phyloP scores from a whole-genome alignment of 352 stramenopile species.

The Lagenidium giganteum region DNA sequence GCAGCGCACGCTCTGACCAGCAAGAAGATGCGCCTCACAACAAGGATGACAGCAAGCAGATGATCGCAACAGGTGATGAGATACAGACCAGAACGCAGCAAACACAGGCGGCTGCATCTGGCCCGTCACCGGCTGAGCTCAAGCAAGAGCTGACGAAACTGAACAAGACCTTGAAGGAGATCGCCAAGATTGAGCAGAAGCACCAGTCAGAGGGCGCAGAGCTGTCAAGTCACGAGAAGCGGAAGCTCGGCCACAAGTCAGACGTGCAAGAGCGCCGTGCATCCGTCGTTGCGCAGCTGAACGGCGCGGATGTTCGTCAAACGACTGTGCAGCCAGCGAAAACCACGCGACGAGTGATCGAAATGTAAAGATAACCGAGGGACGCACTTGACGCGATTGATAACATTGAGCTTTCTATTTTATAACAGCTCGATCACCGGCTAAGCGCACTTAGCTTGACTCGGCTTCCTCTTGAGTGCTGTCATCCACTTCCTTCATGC shows the following conservation, averaged over 20 bases:
- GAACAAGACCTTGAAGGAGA: conserved; percentile 39
- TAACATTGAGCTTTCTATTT: no score
- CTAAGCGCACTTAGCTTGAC: no score
- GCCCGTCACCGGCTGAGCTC: no score
- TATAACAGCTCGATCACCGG: no score
- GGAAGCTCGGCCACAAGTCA: conserved; percentile 12
- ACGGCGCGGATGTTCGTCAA: conserved; percentile 2
- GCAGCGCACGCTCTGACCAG: no score
- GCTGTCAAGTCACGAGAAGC: conserved; percentile 14
- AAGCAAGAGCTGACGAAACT: conserved; percentile 49
- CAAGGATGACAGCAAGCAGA: not conserved
- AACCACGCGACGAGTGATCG: no score
- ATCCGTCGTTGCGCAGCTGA: conserved; percentile 7
- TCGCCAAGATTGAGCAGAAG: conserved; percentile 30
- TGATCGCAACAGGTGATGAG: not conserved
- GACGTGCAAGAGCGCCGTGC: conserved; percentile 17
- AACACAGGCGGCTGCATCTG: no score
- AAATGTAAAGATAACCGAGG: no score
- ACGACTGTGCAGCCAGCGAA: no score
- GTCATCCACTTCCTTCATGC: conserved; percentile 68
- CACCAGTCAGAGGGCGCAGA: conserved; percentile 10
- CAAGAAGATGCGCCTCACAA: no score
- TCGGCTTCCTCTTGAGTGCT: no score
- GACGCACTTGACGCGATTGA: no score
- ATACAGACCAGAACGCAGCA: conserved; percentile 9